Conservation (phyloP, 345 rosid species). For the Luvunga scandens region DNA sequence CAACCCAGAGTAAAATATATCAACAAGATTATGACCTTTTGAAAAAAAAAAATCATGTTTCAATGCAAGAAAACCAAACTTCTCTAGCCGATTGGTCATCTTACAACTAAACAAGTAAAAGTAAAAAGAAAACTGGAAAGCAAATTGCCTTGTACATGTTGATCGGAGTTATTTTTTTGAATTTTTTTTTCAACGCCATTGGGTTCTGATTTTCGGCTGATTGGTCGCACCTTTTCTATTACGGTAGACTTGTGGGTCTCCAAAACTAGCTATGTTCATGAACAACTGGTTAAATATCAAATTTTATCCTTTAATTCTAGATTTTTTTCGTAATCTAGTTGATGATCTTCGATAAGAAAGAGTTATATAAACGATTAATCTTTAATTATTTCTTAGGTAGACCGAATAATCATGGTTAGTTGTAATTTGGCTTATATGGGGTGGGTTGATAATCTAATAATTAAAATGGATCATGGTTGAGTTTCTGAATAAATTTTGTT, state of each 20-base stretch:
- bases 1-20: no score
- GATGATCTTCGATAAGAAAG: neutral
- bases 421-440: neutral
- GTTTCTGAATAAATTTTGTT: neutral
- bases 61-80: neutral
- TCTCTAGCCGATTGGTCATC: neutral
- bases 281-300: neutral
- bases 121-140: neutral
- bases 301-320: neutral
- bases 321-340: neutral
- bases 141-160: neutral
- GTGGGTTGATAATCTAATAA: neutral
- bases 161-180: no score
- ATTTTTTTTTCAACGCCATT: no score
- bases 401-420: neutral
- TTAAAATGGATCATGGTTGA: neutral
- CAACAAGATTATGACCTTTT: no score
- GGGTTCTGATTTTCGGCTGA: no score
- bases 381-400: neutral
- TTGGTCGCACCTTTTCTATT: neutral
- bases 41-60: neutral
- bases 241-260: neutral
- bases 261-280: neutral
- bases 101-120: neutral
- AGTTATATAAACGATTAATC: neutral